Evolutionary conservation across 2,329 filamentous ascomycete species (phyloP).

Genomic region (Fusarium algeriense): DNA sequence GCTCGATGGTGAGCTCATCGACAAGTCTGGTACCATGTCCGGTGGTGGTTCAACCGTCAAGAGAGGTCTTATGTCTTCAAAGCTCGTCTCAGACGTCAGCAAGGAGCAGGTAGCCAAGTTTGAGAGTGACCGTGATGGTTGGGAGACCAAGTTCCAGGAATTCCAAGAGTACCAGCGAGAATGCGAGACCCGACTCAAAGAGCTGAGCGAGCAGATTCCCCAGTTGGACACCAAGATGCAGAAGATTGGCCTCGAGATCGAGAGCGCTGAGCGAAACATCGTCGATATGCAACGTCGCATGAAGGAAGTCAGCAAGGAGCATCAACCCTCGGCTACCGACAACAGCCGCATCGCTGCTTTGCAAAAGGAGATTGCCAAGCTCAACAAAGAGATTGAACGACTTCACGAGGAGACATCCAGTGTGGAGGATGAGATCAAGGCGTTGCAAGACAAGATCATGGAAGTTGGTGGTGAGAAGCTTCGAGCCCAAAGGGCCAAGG

Average conservation of each 20-base stretch:
- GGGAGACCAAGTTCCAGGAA: conserved; percentile 84
- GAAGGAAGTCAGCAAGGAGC: conserved; percentile 84
- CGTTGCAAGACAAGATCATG: conserved; percentile 97
- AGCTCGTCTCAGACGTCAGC: conserved; percentile 85
- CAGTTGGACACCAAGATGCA: conserved; percentile 90
- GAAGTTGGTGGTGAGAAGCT: conserved; percentile 95
- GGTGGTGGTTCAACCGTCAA: conserved; percentile 93
- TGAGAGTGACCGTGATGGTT: conserved; percentile 85
- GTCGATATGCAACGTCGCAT: conserved; percentile 86
- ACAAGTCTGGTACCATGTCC: conserved; percentile 98
- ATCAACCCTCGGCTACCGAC: conserved; percentile 84
- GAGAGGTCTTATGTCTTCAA: conserved; percentile 96
- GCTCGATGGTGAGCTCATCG: conserved; percentile 92
- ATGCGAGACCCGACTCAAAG: conserved; percentile 78
- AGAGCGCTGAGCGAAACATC: conserved; percentile 87
- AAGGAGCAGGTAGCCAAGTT: conserved; percentile 91
- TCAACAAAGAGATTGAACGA: conserved; percentile 83
- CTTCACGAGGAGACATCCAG: conserved; percentile 87
- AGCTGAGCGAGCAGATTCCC: conserved; percentile 83
- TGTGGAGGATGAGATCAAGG: conserved; percentile 92
- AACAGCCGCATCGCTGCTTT: conserved; percentile 78
- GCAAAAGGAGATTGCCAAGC: conserved; percentile 80
- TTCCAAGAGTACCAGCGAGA: conserved; percentile 88
- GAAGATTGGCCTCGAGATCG: conserved; percentile 88
- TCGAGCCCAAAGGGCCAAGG: conserved; percentile 88